Evolutionary conservation across 139 green algal genomes (phyloP).

Genomic region (Nannochloris sp.): DNA sequence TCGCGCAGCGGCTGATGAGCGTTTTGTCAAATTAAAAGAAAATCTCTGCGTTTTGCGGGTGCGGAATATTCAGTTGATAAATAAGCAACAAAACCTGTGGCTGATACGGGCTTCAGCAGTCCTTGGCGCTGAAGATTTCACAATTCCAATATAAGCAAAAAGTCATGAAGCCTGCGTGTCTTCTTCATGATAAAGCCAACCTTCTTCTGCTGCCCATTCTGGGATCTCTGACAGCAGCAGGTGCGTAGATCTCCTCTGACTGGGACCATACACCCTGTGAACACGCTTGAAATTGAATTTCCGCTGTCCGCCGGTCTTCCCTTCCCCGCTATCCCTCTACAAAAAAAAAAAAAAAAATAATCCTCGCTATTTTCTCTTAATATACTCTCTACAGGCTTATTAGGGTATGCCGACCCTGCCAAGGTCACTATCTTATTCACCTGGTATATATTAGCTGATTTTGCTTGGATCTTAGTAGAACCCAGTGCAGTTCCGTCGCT

Average conservation of each 20-base stretch:
- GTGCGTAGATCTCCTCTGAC: too few relatives aligned
- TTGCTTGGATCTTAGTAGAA: constrained; percentile 29
- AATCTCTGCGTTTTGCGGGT: too few relatives aligned
- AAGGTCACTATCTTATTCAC: constrained; percentile 19
- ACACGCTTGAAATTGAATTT: too few relatives aligned
- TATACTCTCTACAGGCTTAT: constrained; percentile 16
- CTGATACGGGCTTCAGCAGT: too few relatives aligned
- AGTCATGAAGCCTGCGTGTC: neutral
- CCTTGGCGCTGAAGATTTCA: neutral
- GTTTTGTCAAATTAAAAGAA: too few relatives aligned
- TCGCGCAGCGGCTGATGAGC: too few relatives aligned
- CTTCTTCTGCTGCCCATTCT: constrained; percentile 6
- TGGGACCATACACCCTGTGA: too few relatives aligned
- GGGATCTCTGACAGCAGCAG: neutral
- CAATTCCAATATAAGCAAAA: neutral
- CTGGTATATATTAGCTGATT: constrained; percentile 33
- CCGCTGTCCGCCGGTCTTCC: too few relatives aligned
- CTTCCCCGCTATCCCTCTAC: too few relatives aligned
- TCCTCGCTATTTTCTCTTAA: neutral
- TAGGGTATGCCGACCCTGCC: constrained; percentile 8
- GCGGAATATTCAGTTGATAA: too few relatives aligned
- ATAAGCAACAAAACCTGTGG: too few relatives aligned
- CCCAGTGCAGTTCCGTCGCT: constrained; percentile 32
- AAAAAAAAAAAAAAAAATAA: too few relatives aligned
- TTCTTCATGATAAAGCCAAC: constrained; percentile 8